Evolutionary conservation across 139 green algal genomes (phyloP).

Genomic region (Haematococcus lacustris): DNA sequence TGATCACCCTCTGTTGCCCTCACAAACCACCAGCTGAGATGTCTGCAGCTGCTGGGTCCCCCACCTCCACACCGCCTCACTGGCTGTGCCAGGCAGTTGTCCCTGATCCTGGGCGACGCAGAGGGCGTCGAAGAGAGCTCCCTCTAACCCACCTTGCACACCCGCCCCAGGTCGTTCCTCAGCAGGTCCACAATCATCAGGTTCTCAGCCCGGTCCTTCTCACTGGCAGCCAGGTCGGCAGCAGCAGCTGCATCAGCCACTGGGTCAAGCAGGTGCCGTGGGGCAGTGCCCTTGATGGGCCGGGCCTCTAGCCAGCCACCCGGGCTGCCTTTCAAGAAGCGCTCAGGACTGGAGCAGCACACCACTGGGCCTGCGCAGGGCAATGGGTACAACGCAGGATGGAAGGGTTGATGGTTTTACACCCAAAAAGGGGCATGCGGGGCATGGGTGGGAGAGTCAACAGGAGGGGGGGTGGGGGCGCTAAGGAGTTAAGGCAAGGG

Average conservation of each 20-base stretch:
- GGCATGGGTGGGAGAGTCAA: too few relatives aligned
- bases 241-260: slow-evolving; percentile 52
- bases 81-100: too few relatives aligned
- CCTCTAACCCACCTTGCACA: slow-evolving; percentile 69
- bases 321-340: slow-evolving; percentile 74
- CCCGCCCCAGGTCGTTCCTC: slow-evolving; percentile 88
- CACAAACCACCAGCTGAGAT: too few relatives aligned
- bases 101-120: too few relatives aligned
- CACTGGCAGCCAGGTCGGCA: slow-evolving; percentile 43
- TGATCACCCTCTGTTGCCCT: too few relatives aligned
- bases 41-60: too few relatives aligned
- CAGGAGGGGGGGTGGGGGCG: too few relatives aligned
- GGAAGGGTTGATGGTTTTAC: neutral
- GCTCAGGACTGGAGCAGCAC: slow-evolving; percentile 91
- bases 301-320: slow-evolving; percentile 81
- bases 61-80: too few relatives aligned
- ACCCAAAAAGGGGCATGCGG: too few relatives aligned
- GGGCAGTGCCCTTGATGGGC: slow-evolving; percentile 81
- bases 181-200: slow-evolving; percentile 99
- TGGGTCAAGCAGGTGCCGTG: neutral
- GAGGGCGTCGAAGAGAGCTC: too few relatives aligned
- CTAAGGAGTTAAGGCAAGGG: too few relatives aligned
- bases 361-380: slow-evolving; percentile 26
- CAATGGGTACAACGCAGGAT: slow-evolving; percentile 18
- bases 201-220: slow-evolving; percentile 95